Conservation (phyloP, 208 protist genomes). For the Acanthamoeba comandoni region DNA sequence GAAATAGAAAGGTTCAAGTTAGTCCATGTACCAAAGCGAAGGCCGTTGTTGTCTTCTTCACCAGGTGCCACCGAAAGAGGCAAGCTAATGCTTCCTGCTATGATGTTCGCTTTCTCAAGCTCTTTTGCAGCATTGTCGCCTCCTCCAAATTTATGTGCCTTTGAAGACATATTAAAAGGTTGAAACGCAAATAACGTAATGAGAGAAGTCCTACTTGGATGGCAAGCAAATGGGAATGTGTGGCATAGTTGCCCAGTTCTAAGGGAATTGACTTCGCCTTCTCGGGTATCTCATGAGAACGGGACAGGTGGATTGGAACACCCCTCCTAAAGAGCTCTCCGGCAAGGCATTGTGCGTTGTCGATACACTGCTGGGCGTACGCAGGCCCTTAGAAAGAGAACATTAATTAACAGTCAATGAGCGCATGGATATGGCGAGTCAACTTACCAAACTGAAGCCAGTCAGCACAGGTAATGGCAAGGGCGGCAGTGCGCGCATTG, state of each 20-base stretch:
- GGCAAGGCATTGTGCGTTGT: neutral
- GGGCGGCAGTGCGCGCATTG: neutral
- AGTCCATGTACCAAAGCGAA: conserved; percentile 12
- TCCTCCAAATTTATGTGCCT: conserved; percentile 15
- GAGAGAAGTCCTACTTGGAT: neutral
- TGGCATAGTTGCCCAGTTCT: neutral
- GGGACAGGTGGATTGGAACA: neutral
- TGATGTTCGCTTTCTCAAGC: neutral
- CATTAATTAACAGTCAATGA: neutral
- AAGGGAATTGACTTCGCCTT: too few species aligned
- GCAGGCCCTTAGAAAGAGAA: neutral
- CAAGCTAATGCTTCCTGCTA: neutral
- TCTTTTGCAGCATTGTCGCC: neutral
- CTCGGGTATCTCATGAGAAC: too few species aligned
- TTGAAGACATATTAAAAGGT: neutral
- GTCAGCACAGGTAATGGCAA: conserved; percentile 15
- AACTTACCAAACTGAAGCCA: neutral
- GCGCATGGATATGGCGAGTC: neutral
- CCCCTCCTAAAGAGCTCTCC: neutral
- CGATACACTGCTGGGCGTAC: conserved; percentile 19
- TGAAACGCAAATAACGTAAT: too few species aligned
- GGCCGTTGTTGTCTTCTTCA: neutral
- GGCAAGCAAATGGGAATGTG: conserved; percentile 3
- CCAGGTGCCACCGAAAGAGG: neutral
- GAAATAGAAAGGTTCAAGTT: too few species aligned